Percentiles rank a stretch among this genome's conserved stretches.
phyloP scores from a whole-genome alignment of 805 yeast species.

The Naumovozyma dairenensis region DNA sequence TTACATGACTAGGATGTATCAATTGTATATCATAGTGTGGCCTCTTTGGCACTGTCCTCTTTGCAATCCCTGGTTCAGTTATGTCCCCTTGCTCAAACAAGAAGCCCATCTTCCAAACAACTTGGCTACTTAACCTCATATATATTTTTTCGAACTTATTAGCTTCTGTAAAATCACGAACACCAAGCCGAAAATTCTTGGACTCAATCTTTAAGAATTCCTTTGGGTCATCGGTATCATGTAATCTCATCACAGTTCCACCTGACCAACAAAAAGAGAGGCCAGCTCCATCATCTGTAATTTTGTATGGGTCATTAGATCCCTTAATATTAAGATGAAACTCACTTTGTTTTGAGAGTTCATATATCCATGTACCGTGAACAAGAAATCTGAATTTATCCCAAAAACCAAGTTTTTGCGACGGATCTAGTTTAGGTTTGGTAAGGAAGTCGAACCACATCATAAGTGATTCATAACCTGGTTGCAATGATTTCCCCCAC shows the following conservation, averaged over 20 bases:
- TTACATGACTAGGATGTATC: conserved; percentile 44
- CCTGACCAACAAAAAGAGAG: conserved; percentile 57
- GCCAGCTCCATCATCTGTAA: conserved; percentile 51
- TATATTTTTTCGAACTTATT: conserved; percentile 36
- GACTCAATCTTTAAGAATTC: conserved; percentile 47
- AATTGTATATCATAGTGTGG: conserved; percentile 59
- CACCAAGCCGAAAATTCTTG: conserved; percentile 44
- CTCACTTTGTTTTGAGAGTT: conserved; percentile 37
- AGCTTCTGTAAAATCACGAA: conserved; percentile 35
- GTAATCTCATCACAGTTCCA: conserved; percentile 40
- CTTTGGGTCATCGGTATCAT: conserved; percentile 39
- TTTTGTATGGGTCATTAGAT: conserved; percentile 46
- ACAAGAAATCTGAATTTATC: conserved; percentile 48
- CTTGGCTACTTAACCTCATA: conserved; percentile 56
- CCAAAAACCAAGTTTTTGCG: conserved; percentile 61
- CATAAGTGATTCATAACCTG: conserved; percentile 53
- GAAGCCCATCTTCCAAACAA: conserved; percentile 71
- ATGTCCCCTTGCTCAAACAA: conserved; percentile 55
- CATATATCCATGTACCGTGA: conserved; percentile 44
- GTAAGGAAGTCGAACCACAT: conserved; percentile 56
- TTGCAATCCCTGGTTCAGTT: conserved; percentile 28
- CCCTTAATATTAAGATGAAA: conserved; percentile 57
- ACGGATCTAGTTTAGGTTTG: conserved; percentile 60
- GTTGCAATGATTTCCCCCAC: conserved; percentile 57
- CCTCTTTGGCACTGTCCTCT: conserved; percentile 38